Conservation (phyloP, 164 flowering plant species). For the Vitis cinerea region DNA sequence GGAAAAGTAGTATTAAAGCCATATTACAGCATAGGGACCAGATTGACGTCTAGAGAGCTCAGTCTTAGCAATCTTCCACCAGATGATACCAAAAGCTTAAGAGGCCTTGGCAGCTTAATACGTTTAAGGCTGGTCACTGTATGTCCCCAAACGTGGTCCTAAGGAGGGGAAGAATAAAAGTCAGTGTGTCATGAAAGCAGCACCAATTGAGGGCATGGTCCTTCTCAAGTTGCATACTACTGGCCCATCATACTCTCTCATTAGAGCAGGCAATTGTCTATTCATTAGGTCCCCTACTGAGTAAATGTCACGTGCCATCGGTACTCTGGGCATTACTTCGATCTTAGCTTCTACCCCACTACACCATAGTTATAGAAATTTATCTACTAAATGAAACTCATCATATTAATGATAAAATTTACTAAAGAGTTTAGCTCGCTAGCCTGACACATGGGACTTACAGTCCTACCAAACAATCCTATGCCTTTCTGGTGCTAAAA, state of each 20-base stretch:
- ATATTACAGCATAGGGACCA: constrained; percentile 6
- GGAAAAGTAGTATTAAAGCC: not conserved
- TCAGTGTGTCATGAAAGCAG: not conserved
- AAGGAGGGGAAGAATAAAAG: not conserved
- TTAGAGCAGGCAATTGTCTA: not conserved
- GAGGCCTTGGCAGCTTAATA: too few relatives aligned
- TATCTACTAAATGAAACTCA: too few relatives aligned
- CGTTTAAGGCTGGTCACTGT: not conserved
- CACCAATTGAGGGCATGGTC: constrained; percentile 9
- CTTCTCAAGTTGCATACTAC: constrained; percentile 10
- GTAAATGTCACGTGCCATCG: not conserved
- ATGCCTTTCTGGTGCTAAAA: too few relatives aligned
- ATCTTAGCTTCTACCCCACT: too few relatives aligned
- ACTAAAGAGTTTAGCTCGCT: not conserved
- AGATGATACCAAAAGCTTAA: too few relatives aligned
- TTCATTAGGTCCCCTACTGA: not conserved
- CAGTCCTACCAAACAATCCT: not conserved
- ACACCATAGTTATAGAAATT: too few relatives aligned
- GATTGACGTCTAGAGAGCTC: constrained; percentile 11
- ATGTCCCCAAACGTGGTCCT: constrained; percentile 11
- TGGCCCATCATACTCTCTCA: too few relatives aligned
- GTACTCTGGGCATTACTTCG: not conserved
- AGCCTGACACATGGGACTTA: not conserved
- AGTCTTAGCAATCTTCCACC: constrained; percentile 4
- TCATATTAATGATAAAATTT: too few relatives aligned